A percentile compares a stretch with the other conserved stretches of the same genome.
Conservation (phyloP, 441 rosid genomes). For the Pelargonium exstipulatum region DNA sequence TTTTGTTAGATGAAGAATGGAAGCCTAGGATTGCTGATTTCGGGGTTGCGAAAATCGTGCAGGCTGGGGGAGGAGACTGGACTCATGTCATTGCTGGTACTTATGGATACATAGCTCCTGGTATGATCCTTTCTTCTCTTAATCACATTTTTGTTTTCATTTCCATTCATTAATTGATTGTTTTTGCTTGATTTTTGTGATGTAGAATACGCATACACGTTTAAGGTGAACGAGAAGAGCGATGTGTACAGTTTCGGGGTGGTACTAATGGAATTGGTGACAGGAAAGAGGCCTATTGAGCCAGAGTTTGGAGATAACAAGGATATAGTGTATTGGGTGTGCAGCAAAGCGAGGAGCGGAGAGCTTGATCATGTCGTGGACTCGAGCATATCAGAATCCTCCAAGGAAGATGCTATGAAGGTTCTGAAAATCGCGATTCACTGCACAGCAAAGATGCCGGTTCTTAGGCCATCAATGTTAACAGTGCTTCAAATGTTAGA, state of each 20-base stretch:
- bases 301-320: constrained; percentile 38
- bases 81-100: constrained; percentile 43
- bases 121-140: constrained; percentile 24
- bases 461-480: constrained; percentile 46
- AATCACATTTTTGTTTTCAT: neutral
- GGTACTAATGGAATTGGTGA: constrained; percentile 56
- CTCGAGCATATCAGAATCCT: constrained; percentile 24
- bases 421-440: constrained; percentile 40
- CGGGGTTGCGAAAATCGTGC: constrained; percentile 50
- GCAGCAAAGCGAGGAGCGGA: constrained; percentile 25
- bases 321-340: constrained; percentile 45
- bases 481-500: constrained; percentile 51
- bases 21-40: constrained; percentile 59
- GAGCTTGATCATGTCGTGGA: constrained; percentile 37
- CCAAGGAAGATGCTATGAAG: constrained; percentile 34
- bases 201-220: constrained; percentile 48
- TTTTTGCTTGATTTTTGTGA: neutral
- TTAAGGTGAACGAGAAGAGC: constrained; percentile 41
- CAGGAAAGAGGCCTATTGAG: constrained; percentile 47
- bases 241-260: constrained; percentile 64
- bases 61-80: constrained; percentile 33
- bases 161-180: neutral
- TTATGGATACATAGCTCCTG: constrained; percentile 62
- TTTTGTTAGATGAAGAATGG: constrained; percentile 54
- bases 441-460: constrained; percentile 42